Conservation (phyloP, 2,329 filamentous ascomycete genomes). For the Penicillium concentricum region DNA sequence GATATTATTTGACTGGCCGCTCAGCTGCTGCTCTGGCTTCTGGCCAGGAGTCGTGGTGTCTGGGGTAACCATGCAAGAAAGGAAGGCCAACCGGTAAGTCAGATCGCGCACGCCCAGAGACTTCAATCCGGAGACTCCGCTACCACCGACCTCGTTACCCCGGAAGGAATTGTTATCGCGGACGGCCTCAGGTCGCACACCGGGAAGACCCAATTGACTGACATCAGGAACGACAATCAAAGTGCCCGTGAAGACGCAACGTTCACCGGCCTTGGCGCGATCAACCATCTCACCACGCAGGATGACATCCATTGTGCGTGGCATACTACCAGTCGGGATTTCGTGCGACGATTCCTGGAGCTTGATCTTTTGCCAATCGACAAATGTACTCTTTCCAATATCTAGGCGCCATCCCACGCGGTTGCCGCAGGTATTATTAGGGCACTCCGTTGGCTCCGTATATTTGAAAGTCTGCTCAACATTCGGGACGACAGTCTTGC, state of each 20-base stretch:
- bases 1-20: conserved; percentile 77
- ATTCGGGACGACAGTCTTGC: conserved; percentile 79
- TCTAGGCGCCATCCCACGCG: conserved; percentile 93
- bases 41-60: conserved; percentile 80
- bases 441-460: conserved; percentile 93
- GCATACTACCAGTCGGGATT: conserved; percentile 98
- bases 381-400: conserved; percentile 93
- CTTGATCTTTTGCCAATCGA: conserved; percentile 98
- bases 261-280: conserved; percentile 93
- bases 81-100: conserved; percentile 93
- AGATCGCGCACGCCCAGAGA: conserved; percentile 90
- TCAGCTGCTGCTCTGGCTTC: conserved; percentile 64
- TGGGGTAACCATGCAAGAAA: conserved; percentile 92
- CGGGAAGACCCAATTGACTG: conserved; percentile 88
- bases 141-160: conserved; percentile 76
- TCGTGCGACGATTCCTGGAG: conserved; percentile 98
- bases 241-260: conserved; percentile 95
- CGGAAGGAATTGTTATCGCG: conserved; percentile 77
- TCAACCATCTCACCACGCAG: conserved; percentile 96
- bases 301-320: conserved; percentile 95
- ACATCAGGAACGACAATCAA: conserved; percentile 96
- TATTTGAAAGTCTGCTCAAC: conserved; percentile 98
- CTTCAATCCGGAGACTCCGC: conserved; percentile 83
- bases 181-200: conserved; percentile 76
- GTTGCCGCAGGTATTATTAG: conserved; percentile 83